These are phyloP conservation scores for Lichtheimia hyalospora DNA, from an alignment of 371 early-diverging fungal genomes.

Conservation along the genomic window DNA sequence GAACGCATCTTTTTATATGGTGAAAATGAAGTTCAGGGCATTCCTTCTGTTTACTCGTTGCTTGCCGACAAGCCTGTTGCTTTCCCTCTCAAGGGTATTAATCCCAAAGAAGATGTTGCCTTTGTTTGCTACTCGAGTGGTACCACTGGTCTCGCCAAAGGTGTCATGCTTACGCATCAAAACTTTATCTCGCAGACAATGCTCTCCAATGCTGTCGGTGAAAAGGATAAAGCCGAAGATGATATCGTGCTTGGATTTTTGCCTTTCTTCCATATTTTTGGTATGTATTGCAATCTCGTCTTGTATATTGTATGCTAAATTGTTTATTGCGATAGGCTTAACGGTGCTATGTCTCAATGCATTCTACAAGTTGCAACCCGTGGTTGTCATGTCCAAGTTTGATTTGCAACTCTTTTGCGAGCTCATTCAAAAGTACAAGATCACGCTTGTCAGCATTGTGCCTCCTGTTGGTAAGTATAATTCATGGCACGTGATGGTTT, in stretches of 20 bases:
- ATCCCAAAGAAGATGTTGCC: constrained; percentile 54
- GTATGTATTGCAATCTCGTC: constrained; percentile 11
- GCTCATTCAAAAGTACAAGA: constrained; percentile 64
- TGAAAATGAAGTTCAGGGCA: constrained; percentile 34
- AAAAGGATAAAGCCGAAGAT: constrained; percentile 24
- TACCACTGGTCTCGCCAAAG: constrained; percentile 76
- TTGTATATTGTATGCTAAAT: too few species aligned
- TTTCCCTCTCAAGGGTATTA: constrained; percentile 22
- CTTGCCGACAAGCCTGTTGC: constrained; percentile 15
- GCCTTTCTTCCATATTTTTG: constrained; percentile 87
- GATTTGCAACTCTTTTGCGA: constrained; percentile 58
- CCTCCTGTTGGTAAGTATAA: constrained; percentile 66
- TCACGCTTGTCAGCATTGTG: constrained; percentile 73
- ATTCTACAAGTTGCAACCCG: constrained; percentile 33
- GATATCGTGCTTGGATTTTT: constrained; percentile 66
- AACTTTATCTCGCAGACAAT: constrained; percentile 21
- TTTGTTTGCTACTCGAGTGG: constrained; percentile 90
- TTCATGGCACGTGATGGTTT: background rate
- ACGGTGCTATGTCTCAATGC: constrained; percentile 29
- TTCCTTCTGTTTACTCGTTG: constrained; percentile 19
- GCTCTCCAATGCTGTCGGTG: constrained; percentile 7
- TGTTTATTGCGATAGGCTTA: constrained; percentile 72
- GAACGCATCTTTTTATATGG: constrained; percentile 59
- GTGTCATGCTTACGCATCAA: constrained; percentile 32
- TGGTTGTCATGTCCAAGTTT: constrained; percentile 68